These are phyloP conservation scores for Solanum raphanifolium DNA, from an alignment of 257 asterid genomes.

Conservation along the genomic window DNA sequence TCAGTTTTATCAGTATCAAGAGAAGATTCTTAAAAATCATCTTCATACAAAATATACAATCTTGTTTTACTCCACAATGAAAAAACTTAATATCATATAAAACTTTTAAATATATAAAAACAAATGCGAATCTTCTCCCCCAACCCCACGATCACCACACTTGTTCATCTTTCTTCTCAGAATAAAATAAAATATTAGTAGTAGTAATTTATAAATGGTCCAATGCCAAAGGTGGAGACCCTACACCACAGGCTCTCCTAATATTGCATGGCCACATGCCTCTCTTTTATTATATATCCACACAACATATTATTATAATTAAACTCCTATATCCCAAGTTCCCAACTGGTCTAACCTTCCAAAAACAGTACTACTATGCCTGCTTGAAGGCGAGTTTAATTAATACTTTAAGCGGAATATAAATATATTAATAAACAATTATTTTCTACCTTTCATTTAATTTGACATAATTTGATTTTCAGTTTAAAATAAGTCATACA, in stretches of 20 bases:
- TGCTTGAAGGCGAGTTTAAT: not conserved
- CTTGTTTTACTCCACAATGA: not conserved
- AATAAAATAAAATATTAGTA: no score
- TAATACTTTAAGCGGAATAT: no score
- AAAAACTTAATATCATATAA: no score
- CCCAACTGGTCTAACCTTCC: not conserved
- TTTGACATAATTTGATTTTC: no score
- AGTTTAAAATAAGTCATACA: no score
- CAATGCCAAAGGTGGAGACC: not conserved
- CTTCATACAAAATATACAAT: not conserved
- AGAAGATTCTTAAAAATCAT: not conserved
- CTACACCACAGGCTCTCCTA: constrained; percentile 3
- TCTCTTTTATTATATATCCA: constrained; percentile 3
- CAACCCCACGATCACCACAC: no score
- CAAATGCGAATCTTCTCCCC: not conserved
- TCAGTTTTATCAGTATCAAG: not conserved
- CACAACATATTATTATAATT: not conserved
- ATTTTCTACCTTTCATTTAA: no score
- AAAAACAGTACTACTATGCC: not conserved
- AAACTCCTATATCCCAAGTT: not conserved
- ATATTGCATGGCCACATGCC: constrained; percentile 49
- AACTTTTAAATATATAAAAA: not conserved
- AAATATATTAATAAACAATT: no score
- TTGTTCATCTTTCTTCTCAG: no score
- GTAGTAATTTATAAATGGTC: not conserved